phyloP scores from a whole-genome alignment of 805 yeast species.

The Kazachstania psychrophila region DNA sequence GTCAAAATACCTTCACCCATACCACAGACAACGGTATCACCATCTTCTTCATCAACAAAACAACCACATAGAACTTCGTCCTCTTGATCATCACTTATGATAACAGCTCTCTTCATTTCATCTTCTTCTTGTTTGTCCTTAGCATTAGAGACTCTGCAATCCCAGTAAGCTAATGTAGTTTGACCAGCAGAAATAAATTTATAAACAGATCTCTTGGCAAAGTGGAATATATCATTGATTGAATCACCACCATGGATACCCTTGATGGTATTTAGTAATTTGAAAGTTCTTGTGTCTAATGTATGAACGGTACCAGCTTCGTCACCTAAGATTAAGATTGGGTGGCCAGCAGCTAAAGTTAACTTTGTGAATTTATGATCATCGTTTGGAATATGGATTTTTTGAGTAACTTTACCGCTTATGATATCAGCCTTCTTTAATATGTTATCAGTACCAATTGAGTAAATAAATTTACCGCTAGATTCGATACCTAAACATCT shows the following conservation, averaged over 20 bases:
- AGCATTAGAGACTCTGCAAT: conserved; percentile 47
- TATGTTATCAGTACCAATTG: conserved; percentile 74
- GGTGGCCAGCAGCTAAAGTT: conserved; percentile 29
- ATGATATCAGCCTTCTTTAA: conserved; percentile 62
- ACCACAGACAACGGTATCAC: conserved; percentile 63
- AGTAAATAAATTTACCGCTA: conserved; percentile 42
- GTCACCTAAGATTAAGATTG: conserved; percentile 45
- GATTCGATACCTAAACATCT: conserved; percentile 57
- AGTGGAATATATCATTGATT: conserved; percentile 61
- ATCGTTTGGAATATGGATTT: conserved; percentile 21
- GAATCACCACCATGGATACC: conserved; percentile 66
- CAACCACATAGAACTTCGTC: conserved; percentile 80
- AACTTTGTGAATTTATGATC: conserved; percentile 29
- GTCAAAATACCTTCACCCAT: conserved; percentile 89
- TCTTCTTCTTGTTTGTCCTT: conserved; percentile 17
- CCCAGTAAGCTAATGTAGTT: conserved; percentile 70
- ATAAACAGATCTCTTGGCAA: conserved; percentile 58
- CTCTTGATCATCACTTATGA: conserved; percentile 75
- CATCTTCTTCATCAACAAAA: conserved; percentile 53
- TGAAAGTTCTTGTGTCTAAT: conserved; percentile 48
- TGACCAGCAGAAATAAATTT: conserved; percentile 76
- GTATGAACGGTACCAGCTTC: conserved; percentile 65
- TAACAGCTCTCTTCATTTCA: conserved; percentile 41
- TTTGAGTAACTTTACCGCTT: conserved; percentile 68
- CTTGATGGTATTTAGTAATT: conserved; percentile 39